A percentile compares a stretch with the other conserved stretches of the same genome.
Evolutionary conservation across 2,329 filamentous ascomycete species (phyloP).

Genomic region (Phoma sp.): DNA sequence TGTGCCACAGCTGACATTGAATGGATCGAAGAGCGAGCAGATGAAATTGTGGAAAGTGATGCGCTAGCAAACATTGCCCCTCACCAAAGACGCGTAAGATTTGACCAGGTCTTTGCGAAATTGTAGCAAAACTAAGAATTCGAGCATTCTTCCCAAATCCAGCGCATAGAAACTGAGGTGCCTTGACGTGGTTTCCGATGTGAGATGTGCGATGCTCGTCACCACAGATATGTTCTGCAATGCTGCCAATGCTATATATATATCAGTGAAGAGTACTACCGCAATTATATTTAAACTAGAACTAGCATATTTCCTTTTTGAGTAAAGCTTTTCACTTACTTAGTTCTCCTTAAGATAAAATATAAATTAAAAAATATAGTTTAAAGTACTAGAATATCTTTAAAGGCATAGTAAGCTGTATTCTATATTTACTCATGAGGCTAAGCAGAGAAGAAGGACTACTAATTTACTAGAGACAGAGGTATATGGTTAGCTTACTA

Average conservation of each 20-base stretch:
- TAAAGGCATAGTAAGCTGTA: no score
- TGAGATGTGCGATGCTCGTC: slow-evolving; percentile 33
- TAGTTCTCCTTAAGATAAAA: no score
- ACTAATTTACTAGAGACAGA: no score
- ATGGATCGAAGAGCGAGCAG: slow-evolving; percentile 28
- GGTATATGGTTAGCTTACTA: no score
- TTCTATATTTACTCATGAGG: no score
- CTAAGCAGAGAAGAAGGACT: no score
- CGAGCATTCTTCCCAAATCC: slow-evolving; percentile 27
- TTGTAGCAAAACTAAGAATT: slow-evolving; percentile 34
- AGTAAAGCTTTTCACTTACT: no score
- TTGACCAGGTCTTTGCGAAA: slow-evolving; percentile 21
- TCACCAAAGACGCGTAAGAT: slow-evolving; percentile 12
- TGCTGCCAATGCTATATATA: slow-evolving; percentile 32
- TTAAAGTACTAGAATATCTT: no score
- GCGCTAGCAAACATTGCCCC: slow-evolving; percentile 16
- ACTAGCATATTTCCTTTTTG: no score
- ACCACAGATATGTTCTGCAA: slow-evolving; percentile 31
- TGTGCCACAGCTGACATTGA: slow-evolving; percentile 17
- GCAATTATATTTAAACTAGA: slow-evolving; percentile 24
- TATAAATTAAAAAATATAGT: no score
- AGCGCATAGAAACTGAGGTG: slow-evolving; percentile 15
- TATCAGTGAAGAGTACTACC: slow-evolving; percentile 33
- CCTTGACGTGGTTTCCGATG: slow-evolving; percentile 26
- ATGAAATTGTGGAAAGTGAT: slow-evolving; percentile 35